Evolutionary conservation across 768 basidiomycete species (phyloP).

Genomic region (Nidula microcarpa): DNA sequence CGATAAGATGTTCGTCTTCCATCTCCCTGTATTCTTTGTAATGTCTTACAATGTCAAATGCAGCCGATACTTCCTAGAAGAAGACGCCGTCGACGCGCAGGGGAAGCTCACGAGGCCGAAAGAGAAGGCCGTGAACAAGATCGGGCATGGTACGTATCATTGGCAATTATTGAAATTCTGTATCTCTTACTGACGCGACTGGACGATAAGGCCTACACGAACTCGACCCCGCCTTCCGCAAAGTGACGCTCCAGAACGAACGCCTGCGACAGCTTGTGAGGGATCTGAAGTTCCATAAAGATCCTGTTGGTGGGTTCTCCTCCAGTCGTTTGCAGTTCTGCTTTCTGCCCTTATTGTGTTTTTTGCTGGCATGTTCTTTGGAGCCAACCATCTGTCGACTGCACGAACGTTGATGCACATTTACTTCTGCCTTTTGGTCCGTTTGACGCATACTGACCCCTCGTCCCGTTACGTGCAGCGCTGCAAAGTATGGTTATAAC

Average conservation of each 20-base stretch:
- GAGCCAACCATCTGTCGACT: too few relatives aligned
- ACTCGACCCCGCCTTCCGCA: slow-evolving; percentile 77
- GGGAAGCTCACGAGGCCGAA: slow-evolving; percentile 74
- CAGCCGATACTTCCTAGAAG: slow-evolving; percentile 87
- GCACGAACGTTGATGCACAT: too few relatives aligned
- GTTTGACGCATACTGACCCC: too few relatives aligned
- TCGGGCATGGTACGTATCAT: slow-evolving; percentile 68
- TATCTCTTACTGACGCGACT: not conserved
- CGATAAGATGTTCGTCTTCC: slow-evolving; percentile 69
- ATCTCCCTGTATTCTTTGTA: not conserved
- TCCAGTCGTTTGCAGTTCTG: not conserved
- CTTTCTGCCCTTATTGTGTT: too few relatives aligned
- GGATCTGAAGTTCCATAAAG: slow-evolving; percentile 78
- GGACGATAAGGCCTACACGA: slow-evolving; percentile 69
- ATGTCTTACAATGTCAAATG: not conserved
- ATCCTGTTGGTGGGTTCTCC: slow-evolving; percentile 67
- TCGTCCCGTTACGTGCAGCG: slow-evolving; percentile 35
- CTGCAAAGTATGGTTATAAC: slow-evolving; percentile 95
- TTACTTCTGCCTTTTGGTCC: too few relatives aligned
- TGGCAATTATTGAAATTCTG: not conserved
- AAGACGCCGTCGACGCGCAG: slow-evolving; percentile 69
- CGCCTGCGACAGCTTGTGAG: slow-evolving; percentile 64
- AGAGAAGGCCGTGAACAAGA: slow-evolving; percentile 89
- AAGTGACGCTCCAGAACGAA: slow-evolving; percentile 78
- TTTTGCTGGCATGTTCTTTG: too few relatives aligned